Base-by-base conservation (phyloP, 148 eudicot genomes). In the Silene conica region DNA sequence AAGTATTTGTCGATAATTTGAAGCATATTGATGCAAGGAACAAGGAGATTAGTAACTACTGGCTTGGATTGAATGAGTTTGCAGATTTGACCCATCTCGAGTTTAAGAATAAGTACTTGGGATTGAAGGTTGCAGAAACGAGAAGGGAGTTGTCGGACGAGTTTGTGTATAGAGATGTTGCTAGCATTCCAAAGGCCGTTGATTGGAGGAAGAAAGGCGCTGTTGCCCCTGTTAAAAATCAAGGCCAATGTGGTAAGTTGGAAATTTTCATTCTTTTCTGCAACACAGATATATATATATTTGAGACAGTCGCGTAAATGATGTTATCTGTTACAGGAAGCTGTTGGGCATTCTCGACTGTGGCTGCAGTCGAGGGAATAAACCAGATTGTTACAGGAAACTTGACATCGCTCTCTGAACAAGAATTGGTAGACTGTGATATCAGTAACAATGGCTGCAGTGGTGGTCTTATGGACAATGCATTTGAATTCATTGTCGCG, bases 341-440 rank as follows among this genome's bases (percentile, higher is more conserved):
- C 73, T 88, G 92, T 61, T 88, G 92, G 89, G 92, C 92, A 38
- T 88, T 88, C 66, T 88, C 92, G 52, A 81, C 92, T 5, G 87
- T 88, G 10, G 92, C 86, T 19, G 82, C 86, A 6, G 89, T 86
- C 3, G 91, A 88, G 67, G 89, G 92, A 23, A 88, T 88, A 72
- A 88, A 88, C 72, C 85, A 86, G 76, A 88, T 88, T 23, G 85
- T 79, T 23, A 88, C 92, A 0, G 89, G 88, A 63, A 83, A 84
- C 62, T 52, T 88, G 22, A 82, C 84, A 0, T 70, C 88, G 16
- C 64, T 88, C 18, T 88, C 92, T 0, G 92, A 88, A 80, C 88
- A 88, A 77, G 82, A 88, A 74, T 78, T 88, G n/a, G 64, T 88
- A 7, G 86, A 88, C 63, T 88, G 92, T 74, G 92, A 88, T 57